These are phyloP conservation scores for Rosa chinensis DNA, from an alignment of 306 rosid species.

Conservation along the genomic window DNA sequence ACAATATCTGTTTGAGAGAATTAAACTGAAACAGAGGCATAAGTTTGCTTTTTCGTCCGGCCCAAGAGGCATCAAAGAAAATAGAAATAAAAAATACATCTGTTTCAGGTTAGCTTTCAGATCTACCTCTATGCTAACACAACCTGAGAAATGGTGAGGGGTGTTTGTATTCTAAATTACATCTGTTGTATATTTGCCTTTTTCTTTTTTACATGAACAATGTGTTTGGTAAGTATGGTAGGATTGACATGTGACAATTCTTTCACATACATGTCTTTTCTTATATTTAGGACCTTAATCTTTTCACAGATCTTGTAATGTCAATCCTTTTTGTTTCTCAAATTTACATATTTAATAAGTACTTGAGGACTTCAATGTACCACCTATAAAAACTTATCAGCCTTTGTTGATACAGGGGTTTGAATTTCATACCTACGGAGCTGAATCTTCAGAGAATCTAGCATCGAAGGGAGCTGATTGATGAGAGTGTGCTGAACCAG, in stretches of 20 bases:
- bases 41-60: background rate
- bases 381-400: background rate
- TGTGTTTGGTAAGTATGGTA: background rate
- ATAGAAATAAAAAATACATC: background rate
- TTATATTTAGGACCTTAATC: background rate
- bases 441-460: conserved; percentile 67
- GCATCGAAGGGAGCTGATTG: conserved; percentile 72
- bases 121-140: background rate
- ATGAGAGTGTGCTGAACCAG: conserved; percentile 55
- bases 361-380: background rate
- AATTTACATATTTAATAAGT: background rate
- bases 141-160: background rate
- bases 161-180: background rate
- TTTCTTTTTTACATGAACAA: background rate
- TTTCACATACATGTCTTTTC: background rate
- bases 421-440: conserved; percentile 47
- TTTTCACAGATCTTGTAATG: background rate
- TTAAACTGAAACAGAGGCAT: background rate
- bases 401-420: background rate
- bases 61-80: background rate
- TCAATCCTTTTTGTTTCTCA: background rate
- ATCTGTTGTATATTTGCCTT: background rate
- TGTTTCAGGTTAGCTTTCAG: background rate
- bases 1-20: background rate
- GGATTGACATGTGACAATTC: background rate